These are phyloP conservation scores for Lathyrus sativus DNA, from an alignment of 306 rosid species.

Conservation along the genomic window DNA sequence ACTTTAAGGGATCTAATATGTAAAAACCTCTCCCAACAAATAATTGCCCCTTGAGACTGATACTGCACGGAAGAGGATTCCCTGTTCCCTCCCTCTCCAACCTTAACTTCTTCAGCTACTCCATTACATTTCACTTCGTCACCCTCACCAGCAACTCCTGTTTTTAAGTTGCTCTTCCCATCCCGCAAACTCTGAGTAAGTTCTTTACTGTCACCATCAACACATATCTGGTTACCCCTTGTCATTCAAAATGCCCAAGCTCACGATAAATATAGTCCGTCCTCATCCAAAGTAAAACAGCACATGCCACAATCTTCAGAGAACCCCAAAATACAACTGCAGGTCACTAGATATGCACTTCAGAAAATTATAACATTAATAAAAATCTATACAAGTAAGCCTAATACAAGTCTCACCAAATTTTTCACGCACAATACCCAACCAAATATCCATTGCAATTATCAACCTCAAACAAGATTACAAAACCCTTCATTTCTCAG, in stretches of 20 bases:
- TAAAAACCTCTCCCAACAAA: constrained; percentile 92
- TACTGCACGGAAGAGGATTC: constrained; percentile 52
- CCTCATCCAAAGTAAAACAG: constrained; percentile 47
- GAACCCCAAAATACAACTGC: constrained; percentile 40
- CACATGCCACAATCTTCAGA: constrained; percentile 39
- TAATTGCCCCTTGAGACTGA: constrained; percentile 72
- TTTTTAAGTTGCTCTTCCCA: constrained; percentile 44
- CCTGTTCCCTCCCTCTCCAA: constrained; percentile 44
- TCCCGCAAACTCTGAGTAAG: constrained; percentile 42
- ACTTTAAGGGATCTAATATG: constrained; percentile 83
- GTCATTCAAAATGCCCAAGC: constrained; percentile 51
- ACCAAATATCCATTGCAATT: constrained; percentile 35
- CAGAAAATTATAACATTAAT: constrained; percentile 7
- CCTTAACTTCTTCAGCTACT: constrained; percentile 48
- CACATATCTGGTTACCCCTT: constrained; percentile 60
- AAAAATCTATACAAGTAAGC: constrained; percentile 34
- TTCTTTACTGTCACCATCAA: constrained; percentile 50
- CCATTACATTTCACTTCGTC: constrained; percentile 56
- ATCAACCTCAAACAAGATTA: constrained; percentile 14
- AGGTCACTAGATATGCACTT: constrained; percentile 36
- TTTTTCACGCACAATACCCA: background rate
- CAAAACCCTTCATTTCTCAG: constrained; percentile 34
- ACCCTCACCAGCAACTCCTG: constrained; percentile 43
- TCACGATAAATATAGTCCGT: constrained; percentile 41
- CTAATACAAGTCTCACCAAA: background rate